phyloP scores from a whole-genome alignment of 2,329 filamentous ascomycete genomes.

The Trichoderma semiorbis region DNA sequence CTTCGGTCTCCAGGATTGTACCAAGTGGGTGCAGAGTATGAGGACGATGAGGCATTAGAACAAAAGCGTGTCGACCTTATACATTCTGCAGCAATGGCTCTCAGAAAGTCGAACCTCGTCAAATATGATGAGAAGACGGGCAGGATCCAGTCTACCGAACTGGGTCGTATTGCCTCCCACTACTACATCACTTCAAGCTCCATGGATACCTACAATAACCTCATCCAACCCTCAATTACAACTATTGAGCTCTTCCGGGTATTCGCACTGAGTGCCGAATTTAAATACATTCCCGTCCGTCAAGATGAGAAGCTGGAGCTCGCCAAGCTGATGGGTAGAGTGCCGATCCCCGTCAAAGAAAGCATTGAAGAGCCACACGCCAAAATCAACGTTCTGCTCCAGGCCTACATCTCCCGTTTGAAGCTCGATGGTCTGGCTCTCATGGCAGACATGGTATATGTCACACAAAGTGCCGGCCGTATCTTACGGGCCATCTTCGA shows the following conservation, averaged over 20 bases:
- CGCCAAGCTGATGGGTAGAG: slow-evolving; percentile 81
- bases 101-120: slow-evolving; percentile 83
- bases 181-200: slow-evolving; percentile 97
- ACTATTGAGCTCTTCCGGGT: slow-evolving; percentile 96
- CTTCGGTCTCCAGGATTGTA: slow-evolving; percentile 91
- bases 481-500: slow-evolving; percentile 95
- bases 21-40: slow-evolving; percentile 92
- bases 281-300: slow-evolving; percentile 97
- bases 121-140: slow-evolving; percentile 96
- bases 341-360: slow-evolving; percentile 96
- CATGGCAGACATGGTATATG: slow-evolving; percentile 98
- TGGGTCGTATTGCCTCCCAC: slow-evolving; percentile 92
- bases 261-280: slow-evolving; percentile 93
- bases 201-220: slow-evolving; percentile 95
- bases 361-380: slow-evolving; percentile 94
- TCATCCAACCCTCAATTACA: slow-evolving; percentile 88
- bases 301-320: slow-evolving; percentile 97
- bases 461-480: slow-evolving; percentile 95
- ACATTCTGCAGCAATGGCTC: slow-evolving; percentile 82
- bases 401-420: slow-evolving; percentile 93
- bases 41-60: slow-evolving; percentile 84
- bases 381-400: slow-evolving; percentile 96
- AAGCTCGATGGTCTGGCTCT: slow-evolving; percentile 90
- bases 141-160: slow-evolving; percentile 83
- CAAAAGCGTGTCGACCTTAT: slow-evolving; percentile 97